A percentile compares a stretch with the other conserved stretches of the same genome.
These are phyloP conservation scores for Ganoderma sp. DNA, from an alignment of 1,284 basidiomycete genomes.

Conservation along the genomic window DNA sequence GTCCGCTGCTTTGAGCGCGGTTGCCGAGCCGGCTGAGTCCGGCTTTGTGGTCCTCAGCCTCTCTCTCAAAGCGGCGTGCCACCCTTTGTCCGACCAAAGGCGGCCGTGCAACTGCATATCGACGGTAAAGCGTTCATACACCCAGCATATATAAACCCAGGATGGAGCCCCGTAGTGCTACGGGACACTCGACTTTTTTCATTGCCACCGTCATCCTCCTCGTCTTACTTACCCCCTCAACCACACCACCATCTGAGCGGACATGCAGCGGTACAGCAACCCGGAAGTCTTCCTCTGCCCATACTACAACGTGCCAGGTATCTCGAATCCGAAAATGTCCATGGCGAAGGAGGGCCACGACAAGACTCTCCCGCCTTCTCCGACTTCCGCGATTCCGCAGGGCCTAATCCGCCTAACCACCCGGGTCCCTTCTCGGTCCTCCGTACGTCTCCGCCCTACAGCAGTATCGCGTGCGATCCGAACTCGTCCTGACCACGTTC, in stretches of 20 bases:
- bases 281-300: constrained; percentile 32
- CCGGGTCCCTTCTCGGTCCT: background rate
- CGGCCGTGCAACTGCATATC: background rate
- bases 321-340: constrained; percentile 23
- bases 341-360: constrained; percentile 9
- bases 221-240: too few species aligned
- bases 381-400: background rate
- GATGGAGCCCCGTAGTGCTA: background rate
- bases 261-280: constrained; percentile 31
- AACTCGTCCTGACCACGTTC: background rate
- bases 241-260: background rate
- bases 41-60: background rate
- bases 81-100: background rate
- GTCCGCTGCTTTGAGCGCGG: background rate
- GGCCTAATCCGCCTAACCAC: background rate
- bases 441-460: background rate
- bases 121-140: background rate
- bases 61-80: background rate
- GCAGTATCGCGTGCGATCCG: background rate
- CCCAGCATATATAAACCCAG: background rate
- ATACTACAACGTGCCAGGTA: constrained; percentile 25
- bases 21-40: background rate
- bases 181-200: too few species aligned
- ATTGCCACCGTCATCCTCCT: too few species aligned
- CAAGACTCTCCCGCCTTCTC: background rate